phyloP scores from a whole-genome alignment of 2,329 filamentous ascomycete species.

The Penicillium glabrum region DNA sequence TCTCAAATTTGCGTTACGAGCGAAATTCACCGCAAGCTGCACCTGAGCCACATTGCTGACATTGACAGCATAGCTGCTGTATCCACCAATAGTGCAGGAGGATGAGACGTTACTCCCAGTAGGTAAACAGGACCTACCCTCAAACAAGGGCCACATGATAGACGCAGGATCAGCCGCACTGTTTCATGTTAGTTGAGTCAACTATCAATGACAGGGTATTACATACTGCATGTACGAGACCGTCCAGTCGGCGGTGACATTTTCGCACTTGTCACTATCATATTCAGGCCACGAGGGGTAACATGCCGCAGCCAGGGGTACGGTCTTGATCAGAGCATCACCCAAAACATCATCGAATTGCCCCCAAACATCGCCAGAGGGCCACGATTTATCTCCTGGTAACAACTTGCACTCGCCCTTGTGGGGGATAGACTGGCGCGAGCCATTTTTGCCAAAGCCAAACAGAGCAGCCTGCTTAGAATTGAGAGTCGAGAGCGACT shows the following conservation, averaged over 20 bases:
- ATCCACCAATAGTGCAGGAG: slow-evolving; percentile 31
- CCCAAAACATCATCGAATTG: slow-evolving; percentile 24
- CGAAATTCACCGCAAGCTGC: slow-evolving; percentile 33
- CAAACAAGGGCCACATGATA: slow-evolving; percentile 30
- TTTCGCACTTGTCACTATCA: slow-evolving; percentile 18
- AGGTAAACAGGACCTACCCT: slow-evolving; percentile 27
- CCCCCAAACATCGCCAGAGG: slow-evolving; percentile 20
- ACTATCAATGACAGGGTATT: not conserved
- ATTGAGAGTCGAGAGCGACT: slow-evolving; percentile 10
- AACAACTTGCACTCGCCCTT: slow-evolving; percentile 24
- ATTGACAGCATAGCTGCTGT: slow-evolving; percentile 38
- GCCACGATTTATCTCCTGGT: slow-evolving; percentile 27
- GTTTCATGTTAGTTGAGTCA: not conserved
- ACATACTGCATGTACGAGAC: slow-evolving; percentile 28
- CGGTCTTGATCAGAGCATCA: slow-evolving; percentile 25
- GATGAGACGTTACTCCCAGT: slow-evolving; percentile 20
- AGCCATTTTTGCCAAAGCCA: slow-evolving; percentile 19
- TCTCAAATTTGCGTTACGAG: slow-evolving; percentile 32
- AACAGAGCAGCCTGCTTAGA: slow-evolving; percentile 19
- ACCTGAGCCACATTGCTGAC: slow-evolving; percentile 34
- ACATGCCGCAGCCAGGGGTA: slow-evolving; percentile 28
- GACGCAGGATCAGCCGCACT: slow-evolving; percentile 25
- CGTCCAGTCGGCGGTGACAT: slow-evolving; percentile 23
- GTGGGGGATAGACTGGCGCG: not conserved
- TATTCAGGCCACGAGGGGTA: slow-evolving; percentile 27